phyloP scores from a whole-genome alignment of 331 rosid species.

The Saraca asoca region DNA sequence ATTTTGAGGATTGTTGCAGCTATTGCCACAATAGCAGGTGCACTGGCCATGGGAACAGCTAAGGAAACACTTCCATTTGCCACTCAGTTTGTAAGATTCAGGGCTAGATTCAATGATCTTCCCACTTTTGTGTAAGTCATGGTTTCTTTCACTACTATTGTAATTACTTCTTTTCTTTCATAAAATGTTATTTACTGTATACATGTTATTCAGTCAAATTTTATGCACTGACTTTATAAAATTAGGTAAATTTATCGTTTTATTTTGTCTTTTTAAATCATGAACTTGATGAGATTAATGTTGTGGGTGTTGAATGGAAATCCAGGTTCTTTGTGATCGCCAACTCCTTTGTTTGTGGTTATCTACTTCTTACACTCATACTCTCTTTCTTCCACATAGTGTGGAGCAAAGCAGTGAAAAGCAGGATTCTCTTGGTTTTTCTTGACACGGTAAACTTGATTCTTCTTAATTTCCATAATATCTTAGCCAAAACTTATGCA shows the following conservation, averaged over 20 bases:
- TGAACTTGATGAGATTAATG: not conserved
- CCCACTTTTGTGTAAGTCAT: constrained; percentile 47
- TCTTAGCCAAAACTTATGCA: no score
- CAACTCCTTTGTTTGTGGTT: constrained; percentile 64
- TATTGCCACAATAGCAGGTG: constrained; percentile 40
- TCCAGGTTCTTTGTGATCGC: constrained; percentile 75
- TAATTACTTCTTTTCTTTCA: no score
- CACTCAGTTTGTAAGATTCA: constrained; percentile 39
- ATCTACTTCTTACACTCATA: constrained; percentile 61
- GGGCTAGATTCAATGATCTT: constrained; percentile 45
- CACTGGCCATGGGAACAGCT: constrained; percentile 49
- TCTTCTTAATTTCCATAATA: not conserved
- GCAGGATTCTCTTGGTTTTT: constrained; percentile 52
- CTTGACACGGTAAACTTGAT: constrained; percentile 62
- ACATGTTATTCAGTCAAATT: no score
- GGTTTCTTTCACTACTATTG: not conserved
- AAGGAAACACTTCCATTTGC: constrained; percentile 41
- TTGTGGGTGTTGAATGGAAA: not conserved
- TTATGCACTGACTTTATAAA: no score
- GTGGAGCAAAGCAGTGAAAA: constrained; percentile 44
- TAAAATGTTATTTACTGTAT: no score
- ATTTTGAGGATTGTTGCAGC: constrained; percentile 39
- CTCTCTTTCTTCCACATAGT: constrained; percentile 63
- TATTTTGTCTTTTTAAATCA: no score
- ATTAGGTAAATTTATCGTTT: no score